phyloP scores from a whole-genome alignment of 2,329 filamentous ascomycete genomes.

The Bipolaris oryzae region DNA sequence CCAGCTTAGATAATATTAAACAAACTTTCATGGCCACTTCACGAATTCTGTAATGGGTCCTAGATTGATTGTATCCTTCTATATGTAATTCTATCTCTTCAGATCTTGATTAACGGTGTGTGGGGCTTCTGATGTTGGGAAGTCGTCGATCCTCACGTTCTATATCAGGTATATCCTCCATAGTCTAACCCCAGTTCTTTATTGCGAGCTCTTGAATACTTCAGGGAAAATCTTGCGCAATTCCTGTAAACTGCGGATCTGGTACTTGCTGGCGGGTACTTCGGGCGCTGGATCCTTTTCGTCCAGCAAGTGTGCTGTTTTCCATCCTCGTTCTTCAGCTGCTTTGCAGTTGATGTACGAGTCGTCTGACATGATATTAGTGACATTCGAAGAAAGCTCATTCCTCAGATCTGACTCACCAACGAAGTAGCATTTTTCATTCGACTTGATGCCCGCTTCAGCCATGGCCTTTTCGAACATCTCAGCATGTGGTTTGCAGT shows the following conservation, averaged over 20 bases:
- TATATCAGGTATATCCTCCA: not conserved
- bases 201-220: conserved; percentile 70
- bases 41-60: not conserved
- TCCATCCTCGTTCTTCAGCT: conserved; percentile 84
- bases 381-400: not conserved
- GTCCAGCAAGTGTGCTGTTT: conserved; percentile 83
- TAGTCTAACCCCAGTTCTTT: not conserved
- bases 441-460: conserved; percentile 73
- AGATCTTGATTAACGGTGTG: not conserved
- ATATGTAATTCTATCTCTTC: not conserved
- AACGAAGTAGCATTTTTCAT: conserved; percentile 86
- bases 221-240: conserved; percentile 78
- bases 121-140: not conserved
- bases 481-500: conserved; percentile 83
- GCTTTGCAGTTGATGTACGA: conserved; percentile 80
- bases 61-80: not conserved
- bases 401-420: conserved; percentile 61
- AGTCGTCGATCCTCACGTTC: not conserved
- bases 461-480: conserved; percentile 91
- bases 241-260: conserved; percentile 77
- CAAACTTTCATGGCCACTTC: not conserved
- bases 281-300: conserved; percentile 68
- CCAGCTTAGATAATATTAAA: not conserved
- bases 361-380: conserved; percentile 65
- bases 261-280: conserved; percentile 71